These are phyloP conservation scores for Borovskyia barvae DNA, from an alignment of 208 protist species.

Conservation along the genomic window DNA sequence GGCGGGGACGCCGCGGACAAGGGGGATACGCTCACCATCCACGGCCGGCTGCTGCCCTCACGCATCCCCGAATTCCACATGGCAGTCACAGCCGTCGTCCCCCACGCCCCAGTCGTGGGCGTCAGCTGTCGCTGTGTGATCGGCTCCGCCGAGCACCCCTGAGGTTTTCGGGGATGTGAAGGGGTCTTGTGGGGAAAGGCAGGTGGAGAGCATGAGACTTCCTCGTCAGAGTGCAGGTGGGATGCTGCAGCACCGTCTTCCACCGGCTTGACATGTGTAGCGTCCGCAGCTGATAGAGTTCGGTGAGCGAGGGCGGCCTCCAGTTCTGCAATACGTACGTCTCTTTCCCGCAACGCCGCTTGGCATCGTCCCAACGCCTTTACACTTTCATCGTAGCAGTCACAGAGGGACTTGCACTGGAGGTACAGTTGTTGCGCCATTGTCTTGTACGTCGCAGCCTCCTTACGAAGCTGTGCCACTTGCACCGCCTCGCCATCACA, in stretches of 20 bases:
- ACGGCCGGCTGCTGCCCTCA: conserved; percentile 17
- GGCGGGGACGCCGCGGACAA: conserved; percentile 23
- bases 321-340: conserved; percentile 29
- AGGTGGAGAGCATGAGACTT: no score
- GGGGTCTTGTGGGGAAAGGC: no score
- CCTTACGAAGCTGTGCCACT: conserved; percentile 12
- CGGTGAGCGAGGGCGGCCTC: conserved; percentile 3
- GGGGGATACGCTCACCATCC: conserved; percentile 26
- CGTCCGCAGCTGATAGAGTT: no score
- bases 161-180: no score
- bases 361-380: conserved; percentile 34
- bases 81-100: no score
- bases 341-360: conserved; percentile 11
- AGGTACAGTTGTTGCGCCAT: conserved; percentile 44
- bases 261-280: no score
- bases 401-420: conserved; percentile 56
- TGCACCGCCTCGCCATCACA: no score
- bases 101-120: no score
- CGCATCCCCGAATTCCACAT: background rate
- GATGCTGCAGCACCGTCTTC: no score
- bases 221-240: no score
- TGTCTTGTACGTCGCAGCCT: conserved; percentile 39
- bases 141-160: no score
- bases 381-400: conserved; percentile 62
- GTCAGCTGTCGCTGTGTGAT: no score